A percentile compares a stretch with the other conserved stretches of the same genome.
Evolutionary conservation across 495 filamentous ascomycete genomes (phyloP).

Genomic region (Xanthoparmelia taractica): DNA sequence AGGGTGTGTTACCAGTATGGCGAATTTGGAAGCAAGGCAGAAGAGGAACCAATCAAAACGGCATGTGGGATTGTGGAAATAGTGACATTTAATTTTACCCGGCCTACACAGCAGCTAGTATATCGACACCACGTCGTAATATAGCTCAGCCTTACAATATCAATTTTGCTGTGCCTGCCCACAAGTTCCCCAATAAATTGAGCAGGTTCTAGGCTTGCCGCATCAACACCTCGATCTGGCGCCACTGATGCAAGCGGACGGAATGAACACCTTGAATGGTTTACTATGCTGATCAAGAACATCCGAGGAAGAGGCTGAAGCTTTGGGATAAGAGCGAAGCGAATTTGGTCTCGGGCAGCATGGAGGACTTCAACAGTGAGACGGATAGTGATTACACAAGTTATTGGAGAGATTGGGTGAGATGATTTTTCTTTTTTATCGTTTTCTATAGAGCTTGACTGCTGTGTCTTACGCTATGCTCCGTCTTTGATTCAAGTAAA

Average conservation of each 20-base stretch:
- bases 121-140: background rate
- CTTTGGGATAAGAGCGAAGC: background rate
- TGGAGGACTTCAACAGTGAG: constrained; percentile 97
- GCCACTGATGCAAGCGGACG: background rate
- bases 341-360: constrained; percentile 22
- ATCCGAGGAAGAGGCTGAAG: background rate
- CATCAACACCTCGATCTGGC: background rate
- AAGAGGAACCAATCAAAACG: background rate
- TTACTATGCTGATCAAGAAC: too few relatives aligned
- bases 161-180: too few relatives aligned
- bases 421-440: constrained; percentile 33
- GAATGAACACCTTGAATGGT: background rate
- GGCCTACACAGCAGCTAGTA: background rate
- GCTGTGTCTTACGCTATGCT: background rate
- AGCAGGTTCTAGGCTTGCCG: background rate
- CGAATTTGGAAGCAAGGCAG: background rate
- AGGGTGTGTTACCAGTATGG: background rate
- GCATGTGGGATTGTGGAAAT: background rate
- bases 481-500: background rate
- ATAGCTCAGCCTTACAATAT: background rate
- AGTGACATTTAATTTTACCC: background rate
- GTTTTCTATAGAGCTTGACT: background rate
- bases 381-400: constrained; percentile 98
- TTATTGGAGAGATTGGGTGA: constrained; percentile 98
- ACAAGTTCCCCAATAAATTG: too few relatives aligned